Evolutionary conservation across 495 filamentous ascomycete species (phyloP), one percentile per base, ranked within the genome.

Genomic region (Patellaria atrata): DNA sequence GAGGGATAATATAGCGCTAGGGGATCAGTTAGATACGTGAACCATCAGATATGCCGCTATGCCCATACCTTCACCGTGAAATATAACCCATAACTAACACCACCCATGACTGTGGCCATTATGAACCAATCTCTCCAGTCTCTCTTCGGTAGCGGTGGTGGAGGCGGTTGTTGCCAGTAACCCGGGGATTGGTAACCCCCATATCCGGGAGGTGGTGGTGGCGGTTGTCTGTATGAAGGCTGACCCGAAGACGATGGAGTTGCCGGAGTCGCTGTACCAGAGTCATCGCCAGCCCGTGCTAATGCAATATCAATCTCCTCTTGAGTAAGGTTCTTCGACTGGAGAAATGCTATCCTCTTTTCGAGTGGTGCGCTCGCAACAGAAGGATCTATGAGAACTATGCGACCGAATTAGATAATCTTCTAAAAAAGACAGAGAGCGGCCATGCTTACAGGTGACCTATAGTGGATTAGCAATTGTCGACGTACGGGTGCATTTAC

Each of bases 101-200:
- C 82, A 26, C 80, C 77, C 42, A 87, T 76, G 6, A 92, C 78
- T 0, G 85, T 94, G 6, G 86, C 85, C 81, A 92, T 83, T 45
- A 94, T 92, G 53, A 94, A 99, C 79, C 82, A 94, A 48, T 99
- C 89, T 30, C 89, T 70, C 89, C 89, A 99, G 55, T 99, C 89
- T 42, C 89, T 70, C 48, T 73, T 75, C 5, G 89, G 82, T 17
- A 63, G 50, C 40, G 77, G 67, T 47, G 69, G 67, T 33, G 77
- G 75, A 12, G 74, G 67, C 34, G 72, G 73, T 37, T 77, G 77
- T 55, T 56, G 58, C 61, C 84, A 91, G 53, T 81, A 83, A 38
- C 69, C 70, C 15, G 60, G 58, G 48, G 37, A 37, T 25, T 69
- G 71, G 33, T 77, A 70, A 35, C 59, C 58, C 10, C 72, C 73